These are phyloP conservation scores for Haplosporangium gracile DNA, from an alignment of 192 early-diverging fungal genomes.

Conservation along the genomic window DNA sequence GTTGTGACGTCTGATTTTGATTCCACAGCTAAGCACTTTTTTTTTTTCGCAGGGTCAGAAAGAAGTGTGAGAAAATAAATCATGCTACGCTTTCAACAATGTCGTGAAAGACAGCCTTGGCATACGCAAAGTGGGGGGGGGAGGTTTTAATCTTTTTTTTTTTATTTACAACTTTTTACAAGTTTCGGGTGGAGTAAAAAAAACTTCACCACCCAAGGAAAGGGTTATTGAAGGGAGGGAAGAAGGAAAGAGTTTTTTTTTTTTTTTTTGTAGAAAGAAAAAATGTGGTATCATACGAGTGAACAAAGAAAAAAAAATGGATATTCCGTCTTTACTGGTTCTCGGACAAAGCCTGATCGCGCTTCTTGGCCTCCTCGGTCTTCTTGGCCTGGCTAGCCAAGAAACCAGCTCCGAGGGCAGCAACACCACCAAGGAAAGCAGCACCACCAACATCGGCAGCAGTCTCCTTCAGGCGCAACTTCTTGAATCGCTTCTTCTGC, in stretches of 20 bases:
- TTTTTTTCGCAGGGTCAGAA: no score
- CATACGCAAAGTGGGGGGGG: background rate
- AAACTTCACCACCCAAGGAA: background rate
- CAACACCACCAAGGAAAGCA: slow-evolving; percentile 17
- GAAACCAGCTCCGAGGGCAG: background rate
- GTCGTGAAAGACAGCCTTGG: no score
- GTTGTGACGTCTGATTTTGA: no score
- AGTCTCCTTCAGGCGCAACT: slow-evolving; percentile 23
- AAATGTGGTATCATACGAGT: background rate
- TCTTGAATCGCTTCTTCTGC: slow-evolving; percentile 53
- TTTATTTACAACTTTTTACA: slow-evolving; percentile 1
- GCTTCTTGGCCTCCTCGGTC: background rate
- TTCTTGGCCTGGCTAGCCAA: background rate
- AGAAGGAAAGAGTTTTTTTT: background rate
- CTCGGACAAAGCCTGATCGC: background rate
- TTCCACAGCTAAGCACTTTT: no score
- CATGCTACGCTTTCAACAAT: no score
- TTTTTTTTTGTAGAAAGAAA: background rate
- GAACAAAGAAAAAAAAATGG: background rate
- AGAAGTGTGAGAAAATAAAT: no score
- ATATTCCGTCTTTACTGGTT: background rate
- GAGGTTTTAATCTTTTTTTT: background rate
- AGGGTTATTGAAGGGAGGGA: background rate
- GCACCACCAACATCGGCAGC: slow-evolving; percentile 40
- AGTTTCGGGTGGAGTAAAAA: background rate